phyloP scores from a whole-genome alignment of 2,329 filamentous ascomycete species.

The Penicillium palitans region DNA sequence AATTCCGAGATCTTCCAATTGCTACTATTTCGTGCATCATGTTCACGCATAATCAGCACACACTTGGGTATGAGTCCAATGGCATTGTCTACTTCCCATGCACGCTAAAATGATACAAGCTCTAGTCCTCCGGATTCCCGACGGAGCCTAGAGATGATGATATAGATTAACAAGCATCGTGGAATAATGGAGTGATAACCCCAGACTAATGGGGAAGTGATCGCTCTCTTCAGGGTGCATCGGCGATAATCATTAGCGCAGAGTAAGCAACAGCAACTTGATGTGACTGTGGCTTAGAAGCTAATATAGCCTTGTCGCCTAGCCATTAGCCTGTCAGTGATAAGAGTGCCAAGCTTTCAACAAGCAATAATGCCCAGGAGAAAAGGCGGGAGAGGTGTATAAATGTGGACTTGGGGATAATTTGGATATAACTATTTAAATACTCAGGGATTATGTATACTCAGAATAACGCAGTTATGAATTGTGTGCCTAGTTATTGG shows the following conservation, averaged over 20 bases:
- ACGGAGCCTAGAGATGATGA: background rate
- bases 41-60: background rate
- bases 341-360: slow-evolving; percentile 6
- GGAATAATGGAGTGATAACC: background rate
- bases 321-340: background rate
- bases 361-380: slow-evolving; percentile 8
- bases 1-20: background rate
- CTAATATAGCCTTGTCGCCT: background rate
- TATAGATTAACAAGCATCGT: background rate
- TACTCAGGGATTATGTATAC: no score
- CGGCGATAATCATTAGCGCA: background rate
- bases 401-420: background rate
- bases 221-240: background rate
- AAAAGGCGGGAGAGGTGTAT: background rate
- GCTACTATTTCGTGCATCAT: background rate
- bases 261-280: background rate
- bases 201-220: background rate
- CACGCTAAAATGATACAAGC: background rate
- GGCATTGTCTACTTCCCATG: background rate
- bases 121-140: background rate
- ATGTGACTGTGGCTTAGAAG: background rate
- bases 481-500: background rate
- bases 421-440: background rate
- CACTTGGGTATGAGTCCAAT: background rate
- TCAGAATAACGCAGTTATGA: background rate